Conservation (phyloP, 1,139 yeast genomes). For the Scheffersomyces segobiensis region DNA sequence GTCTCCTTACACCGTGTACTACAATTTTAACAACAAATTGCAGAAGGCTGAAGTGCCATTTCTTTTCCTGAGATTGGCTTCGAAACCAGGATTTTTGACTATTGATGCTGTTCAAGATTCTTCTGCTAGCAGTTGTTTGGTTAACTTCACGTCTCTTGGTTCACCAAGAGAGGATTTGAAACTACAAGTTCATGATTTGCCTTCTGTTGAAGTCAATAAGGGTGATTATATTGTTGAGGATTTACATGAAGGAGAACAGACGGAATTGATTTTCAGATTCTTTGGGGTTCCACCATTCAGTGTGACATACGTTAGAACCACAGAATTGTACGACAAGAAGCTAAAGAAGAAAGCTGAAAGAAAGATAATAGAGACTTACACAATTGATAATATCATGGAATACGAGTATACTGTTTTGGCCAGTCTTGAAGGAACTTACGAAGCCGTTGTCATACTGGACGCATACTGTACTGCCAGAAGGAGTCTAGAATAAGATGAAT, state of each 20-base stretch:
- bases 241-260: constrained; percentile 88
- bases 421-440: constrained; percentile 89
- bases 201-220: constrained; percentile 85
- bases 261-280: constrained; percentile 67
- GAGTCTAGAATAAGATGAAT: constrained; percentile 5
- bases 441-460: constrained; percentile 84
- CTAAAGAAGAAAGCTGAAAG: constrained; percentile 31
- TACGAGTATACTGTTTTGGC: constrained; percentile 72
- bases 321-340: constrained; percentile 51
- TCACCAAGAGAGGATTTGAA: constrained; percentile 43
- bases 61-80: constrained; percentile 67
- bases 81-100: constrained; percentile 72
- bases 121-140: constrained; percentile 67
- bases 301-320: constrained; percentile 54
- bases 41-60: constrained; percentile 61
- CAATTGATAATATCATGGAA: constrained; percentile 67
- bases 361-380: constrained; percentile 73
- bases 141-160: constrained; percentile 49
- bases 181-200: constrained; percentile 71
- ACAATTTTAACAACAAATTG: constrained; percentile 64
- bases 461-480: constrained; percentile 66
- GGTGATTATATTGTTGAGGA: constrained; percentile 76
- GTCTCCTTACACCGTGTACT: constrained; percentile 75
- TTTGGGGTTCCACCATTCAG: constrained; percentile 74
- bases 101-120: constrained; percentile 76